phyloP scores from a whole-genome alignment of 2,329 filamentous ascomycete species.

The Tolypocladium paradoxum region DNA sequence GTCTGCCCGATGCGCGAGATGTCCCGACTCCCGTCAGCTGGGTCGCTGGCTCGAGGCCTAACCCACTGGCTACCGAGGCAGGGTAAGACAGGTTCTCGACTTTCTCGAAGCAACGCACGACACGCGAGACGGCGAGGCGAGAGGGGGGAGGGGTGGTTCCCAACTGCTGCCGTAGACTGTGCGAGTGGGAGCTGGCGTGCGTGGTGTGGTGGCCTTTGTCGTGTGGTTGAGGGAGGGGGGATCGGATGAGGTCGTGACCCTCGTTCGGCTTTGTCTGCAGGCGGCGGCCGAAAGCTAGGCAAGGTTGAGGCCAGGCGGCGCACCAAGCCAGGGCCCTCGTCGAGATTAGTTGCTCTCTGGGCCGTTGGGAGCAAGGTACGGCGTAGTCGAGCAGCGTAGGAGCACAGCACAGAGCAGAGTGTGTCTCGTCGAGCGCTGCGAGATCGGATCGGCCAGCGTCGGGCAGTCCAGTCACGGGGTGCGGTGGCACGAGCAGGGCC shows the following conservation, averaged over 20 bases:
- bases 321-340: neutral
- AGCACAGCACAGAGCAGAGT: neutral
- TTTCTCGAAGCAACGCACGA: neutral
- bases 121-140: neutral
- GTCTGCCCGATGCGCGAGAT: neutral
- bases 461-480: neutral
- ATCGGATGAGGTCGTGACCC: neutral
- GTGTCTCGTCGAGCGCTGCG: neutral
- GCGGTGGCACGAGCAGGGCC: neutral
- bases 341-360: neutral
- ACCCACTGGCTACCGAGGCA: neutral
- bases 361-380: neutral
- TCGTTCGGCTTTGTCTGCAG: slow-evolving; percentile 1
- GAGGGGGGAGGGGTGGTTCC: neutral
- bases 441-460: neutral
- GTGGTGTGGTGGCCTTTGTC: neutral
- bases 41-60: neutral
- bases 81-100: neutral
- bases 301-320: neutral
- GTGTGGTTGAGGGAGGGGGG: neutral
- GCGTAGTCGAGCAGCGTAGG: neutral
- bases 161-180: neutral
- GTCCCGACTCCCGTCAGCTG: neutral
- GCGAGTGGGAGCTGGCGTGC: neutral
- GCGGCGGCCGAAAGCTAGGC: neutral